Base-by-base conservation (phyloP, 2,329 filamentous ascomycete species). In the Tolypocladium paradoxum region DNA sequence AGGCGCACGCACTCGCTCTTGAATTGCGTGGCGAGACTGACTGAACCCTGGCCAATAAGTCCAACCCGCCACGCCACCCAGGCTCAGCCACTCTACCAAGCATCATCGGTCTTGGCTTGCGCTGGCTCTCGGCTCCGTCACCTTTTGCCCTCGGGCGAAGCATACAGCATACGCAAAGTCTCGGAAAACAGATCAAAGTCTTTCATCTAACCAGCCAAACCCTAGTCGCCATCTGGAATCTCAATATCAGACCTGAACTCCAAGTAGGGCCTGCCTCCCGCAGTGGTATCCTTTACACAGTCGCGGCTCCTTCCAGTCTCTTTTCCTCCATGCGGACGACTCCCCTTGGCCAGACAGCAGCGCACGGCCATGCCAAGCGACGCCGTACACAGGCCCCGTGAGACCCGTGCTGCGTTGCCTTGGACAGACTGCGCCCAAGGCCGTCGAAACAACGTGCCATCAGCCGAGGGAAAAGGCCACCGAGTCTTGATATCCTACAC, bases 211-310 rank as follows among this genome's bases (percentile, higher is more conserved):
- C 31, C 18, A 24, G 49, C 40, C 36, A 31, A 45, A 24, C 5
- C 53, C 36, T 27, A 12, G 37, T 29, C 38, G 35, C 49, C 49
- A 22, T 51, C 43, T 38, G 38, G 36, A 43, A 48, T 48, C 36
- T 35, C 43, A 27, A 48, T 51, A 45, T 48, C 49, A 51, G 53
- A 54, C 53, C 53, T 48, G 18, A 54, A 54, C 53, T 48, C 49
- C 53, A 20, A 48, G 11, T 29, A 45, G 22, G 49, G 27, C 31
- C 43, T 18, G 29, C 31, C 36, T 33, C 36, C 20, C 38, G 49
- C 49, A 38, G 53, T 43, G 37, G 33, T 49, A 49, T 51, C 22
- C 24, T 51, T 49, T 38, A 51, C 43, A 49, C 43, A 34, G 27
- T 38, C 20, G 48, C 38, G 34, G 29, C 33, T 29, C 33, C 37